Conservation (phyloP, 495 filamentous ascomycete species). For the Cercophora scortea region DNA sequence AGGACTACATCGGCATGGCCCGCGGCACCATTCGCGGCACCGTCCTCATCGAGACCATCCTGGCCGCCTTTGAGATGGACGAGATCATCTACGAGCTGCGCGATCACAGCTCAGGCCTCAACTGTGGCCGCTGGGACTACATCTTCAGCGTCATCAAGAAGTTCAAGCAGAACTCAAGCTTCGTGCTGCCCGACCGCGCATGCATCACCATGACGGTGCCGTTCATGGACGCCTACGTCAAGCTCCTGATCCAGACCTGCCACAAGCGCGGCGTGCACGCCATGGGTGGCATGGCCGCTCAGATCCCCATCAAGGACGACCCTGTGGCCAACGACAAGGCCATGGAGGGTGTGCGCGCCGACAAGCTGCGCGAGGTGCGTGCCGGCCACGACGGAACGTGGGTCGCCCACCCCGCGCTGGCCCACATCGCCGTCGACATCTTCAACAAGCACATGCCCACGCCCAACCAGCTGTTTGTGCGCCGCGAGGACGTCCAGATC, state of each 20-base stretch:
- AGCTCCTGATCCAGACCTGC: slow-evolving; percentile 95
- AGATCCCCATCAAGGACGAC: slow-evolving; percentile 97
- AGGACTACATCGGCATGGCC: slow-evolving; percentile 84
- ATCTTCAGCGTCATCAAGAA: slow-evolving; percentile 99
- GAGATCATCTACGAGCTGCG: slow-evolving; percentile 99
- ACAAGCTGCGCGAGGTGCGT: slow-evolving; percentile 93
- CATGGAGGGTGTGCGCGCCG: slow-evolving; percentile 86
- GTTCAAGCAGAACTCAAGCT: slow-evolving; percentile 89
- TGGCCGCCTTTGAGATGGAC: slow-evolving; percentile 99
- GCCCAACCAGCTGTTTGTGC: slow-evolving; percentile 89
- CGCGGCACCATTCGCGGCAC: slow-evolving; percentile 93
- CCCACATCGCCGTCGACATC: slow-evolving; percentile 78
- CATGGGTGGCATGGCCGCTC: slow-evolving; percentile 99
- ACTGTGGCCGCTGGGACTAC: slow-evolving; percentile 99
- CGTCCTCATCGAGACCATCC: slow-evolving; percentile 96
- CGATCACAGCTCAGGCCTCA: slow-evolving; percentile 91
- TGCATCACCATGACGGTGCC: slow-evolving; percentile 96
- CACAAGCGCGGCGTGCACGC: slow-evolving; percentile 92
- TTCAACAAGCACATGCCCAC: slow-evolving; percentile 99
- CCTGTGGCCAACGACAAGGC: slow-evolving; percentile 82
- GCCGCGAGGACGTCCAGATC: slow-evolving; percentile 84
- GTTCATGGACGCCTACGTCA: slow-evolving; percentile 96
- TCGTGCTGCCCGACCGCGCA: slow-evolving; percentile 86
- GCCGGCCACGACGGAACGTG: slow-evolving; percentile 95
- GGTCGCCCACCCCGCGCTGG: slow-evolving; percentile 95